Conservation (phyloP, 2,329 filamentous ascomycete genomes). For the Macroventuria anomochaeta region DNA sequence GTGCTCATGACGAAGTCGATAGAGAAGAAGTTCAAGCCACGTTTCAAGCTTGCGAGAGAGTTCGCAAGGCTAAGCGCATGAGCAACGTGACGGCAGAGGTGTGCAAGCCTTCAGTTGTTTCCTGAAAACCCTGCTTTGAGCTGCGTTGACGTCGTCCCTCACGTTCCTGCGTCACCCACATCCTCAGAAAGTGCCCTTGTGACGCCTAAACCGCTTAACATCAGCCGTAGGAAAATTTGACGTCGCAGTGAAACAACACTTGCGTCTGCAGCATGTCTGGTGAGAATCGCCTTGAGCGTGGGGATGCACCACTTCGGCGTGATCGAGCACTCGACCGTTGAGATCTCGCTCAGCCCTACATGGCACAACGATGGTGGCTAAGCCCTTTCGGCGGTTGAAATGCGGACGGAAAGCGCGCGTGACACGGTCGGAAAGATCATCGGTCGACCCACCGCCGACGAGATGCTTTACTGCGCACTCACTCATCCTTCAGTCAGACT, state of each 20-base stretch:
- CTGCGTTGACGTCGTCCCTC: slow-evolving; percentile 2
- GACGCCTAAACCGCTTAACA: neutral
- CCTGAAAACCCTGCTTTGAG: slow-evolving; percentile 1
- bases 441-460: neutral
- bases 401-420: neutral
- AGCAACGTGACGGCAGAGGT: slow-evolving; percentile 1
- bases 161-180: neutral
- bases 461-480: neutral
- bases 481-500: neutral
- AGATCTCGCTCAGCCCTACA: slow-evolving; percentile 17
- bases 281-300: slow-evolving; percentile 1
- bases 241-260: neutral
- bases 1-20: slow-evolving; percentile 1
- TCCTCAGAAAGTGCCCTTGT: neutral
- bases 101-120: neutral
- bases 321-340: slow-evolving; percentile 12
- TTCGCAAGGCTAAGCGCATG: slow-evolving; percentile 1
- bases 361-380: slow-evolving; percentile 11
- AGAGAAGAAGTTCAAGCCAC: neutral
- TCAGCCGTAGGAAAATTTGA: neutral
- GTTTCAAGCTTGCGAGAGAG: slow-evolving; percentile 6
- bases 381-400: neutral
- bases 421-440: neutral
- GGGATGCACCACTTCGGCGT: neutral
- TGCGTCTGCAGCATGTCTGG: neutral